phyloP scores from a whole-genome alignment of 805 yeast species.

The Metschnikowia rubicola region DNA sequence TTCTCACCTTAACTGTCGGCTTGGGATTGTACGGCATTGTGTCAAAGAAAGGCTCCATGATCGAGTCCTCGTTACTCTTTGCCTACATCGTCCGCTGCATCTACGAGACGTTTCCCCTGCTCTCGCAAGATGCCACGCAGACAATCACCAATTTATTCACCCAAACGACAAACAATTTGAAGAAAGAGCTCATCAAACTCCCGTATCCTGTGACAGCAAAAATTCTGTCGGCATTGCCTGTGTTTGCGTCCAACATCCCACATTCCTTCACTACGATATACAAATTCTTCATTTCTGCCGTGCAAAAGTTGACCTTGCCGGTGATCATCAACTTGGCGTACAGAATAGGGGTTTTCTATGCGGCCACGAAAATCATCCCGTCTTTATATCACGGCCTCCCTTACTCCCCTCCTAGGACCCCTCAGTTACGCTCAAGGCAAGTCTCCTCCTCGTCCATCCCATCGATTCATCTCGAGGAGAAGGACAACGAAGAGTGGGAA shows the following conservation, averaged over 20 bases:
- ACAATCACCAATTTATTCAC: slow-evolving; percentile 31
- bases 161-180: slow-evolving; percentile 32
- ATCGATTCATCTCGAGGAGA: slow-evolving; percentile 5
- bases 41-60: slow-evolving; percentile 80
- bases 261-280: slow-evolving; percentile 51
- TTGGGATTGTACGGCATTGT: slow-evolving; percentile 81
- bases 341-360: slow-evolving; percentile 80
- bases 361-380: slow-evolving; percentile 94
- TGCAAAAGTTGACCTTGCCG: slow-evolving; percentile 71
- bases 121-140: slow-evolving; percentile 51
- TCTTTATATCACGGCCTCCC: slow-evolving; percentile 48
- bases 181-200: slow-evolving; percentile 33
- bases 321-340: slow-evolving; percentile 78
- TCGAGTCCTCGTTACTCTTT: slow-evolving; percentile 81
- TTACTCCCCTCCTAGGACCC: slow-evolving; percentile 40
- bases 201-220: slow-evolving; percentile 32
- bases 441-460: slow-evolving; percentile 27
- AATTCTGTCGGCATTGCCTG: slow-evolving; percentile 34
- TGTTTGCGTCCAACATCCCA: slow-evolving; percentile 51
- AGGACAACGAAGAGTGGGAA: slow-evolving; percentile 4
- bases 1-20: slow-evolving; percentile 69
- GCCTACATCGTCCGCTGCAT: slow-evolving; percentile 91
- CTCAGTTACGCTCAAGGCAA: slow-evolving; percentile 33
- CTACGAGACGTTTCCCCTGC: slow-evolving; percentile 87
- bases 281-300: slow-evolving; percentile 50